A percentile compares a stretch with the other conserved stretches of the same genome.
phyloP scores from a whole-genome alignment of 139 green algal genomes.

The Picochlorum sp. region DNA sequence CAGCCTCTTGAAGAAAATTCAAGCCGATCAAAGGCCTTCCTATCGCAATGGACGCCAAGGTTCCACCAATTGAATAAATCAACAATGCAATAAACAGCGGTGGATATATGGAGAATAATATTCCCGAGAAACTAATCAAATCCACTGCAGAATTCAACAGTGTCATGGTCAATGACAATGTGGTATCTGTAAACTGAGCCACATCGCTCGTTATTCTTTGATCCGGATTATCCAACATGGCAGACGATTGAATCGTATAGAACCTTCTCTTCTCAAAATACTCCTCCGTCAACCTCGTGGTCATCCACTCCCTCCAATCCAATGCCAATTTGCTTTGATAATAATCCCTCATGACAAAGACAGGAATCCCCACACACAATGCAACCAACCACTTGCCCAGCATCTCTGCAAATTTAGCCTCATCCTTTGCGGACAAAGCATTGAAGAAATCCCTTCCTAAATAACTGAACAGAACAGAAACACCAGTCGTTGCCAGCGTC shows the following conservation, averaged over 20 bases:
- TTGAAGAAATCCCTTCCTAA: constrained; percentile 99
- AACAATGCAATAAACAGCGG: constrained; percentile 89
- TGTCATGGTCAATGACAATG: constrained; percentile 69
- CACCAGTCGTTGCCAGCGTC: constrained; percentile 87
- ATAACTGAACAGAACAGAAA: constrained; percentile 95
- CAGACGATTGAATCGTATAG: constrained; percentile 72
- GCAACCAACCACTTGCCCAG: constrained; percentile 62
- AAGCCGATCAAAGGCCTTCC: constrained; percentile 75
- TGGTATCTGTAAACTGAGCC: constrained; percentile 80
- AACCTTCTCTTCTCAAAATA: constrained; percentile 87
- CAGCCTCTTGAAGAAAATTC: constrained; percentile 95
- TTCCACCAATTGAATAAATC: constrained; percentile 87
- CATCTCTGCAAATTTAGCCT: constrained; percentile 67
- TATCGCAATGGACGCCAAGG: constrained; percentile 57
- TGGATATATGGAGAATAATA: constrained; percentile 97
- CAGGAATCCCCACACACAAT: constrained; percentile 49
- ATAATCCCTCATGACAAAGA: constrained; percentile 81
- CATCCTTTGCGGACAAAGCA: constrained; percentile 76
- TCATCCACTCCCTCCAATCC: constrained; percentile 96
- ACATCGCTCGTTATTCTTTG: constrained; percentile 80
- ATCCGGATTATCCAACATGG: constrained; percentile 82
- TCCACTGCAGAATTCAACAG: constrained; percentile 83
- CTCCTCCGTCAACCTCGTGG: constrained; percentile 55
- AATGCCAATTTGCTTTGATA: constrained; percentile 68
- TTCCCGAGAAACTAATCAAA: constrained; percentile 90